These are phyloP conservation scores for Penicillium manginii DNA, from an alignment of 495 filamentous ascomycete genomes.

Conservation along the genomic window DNA sequence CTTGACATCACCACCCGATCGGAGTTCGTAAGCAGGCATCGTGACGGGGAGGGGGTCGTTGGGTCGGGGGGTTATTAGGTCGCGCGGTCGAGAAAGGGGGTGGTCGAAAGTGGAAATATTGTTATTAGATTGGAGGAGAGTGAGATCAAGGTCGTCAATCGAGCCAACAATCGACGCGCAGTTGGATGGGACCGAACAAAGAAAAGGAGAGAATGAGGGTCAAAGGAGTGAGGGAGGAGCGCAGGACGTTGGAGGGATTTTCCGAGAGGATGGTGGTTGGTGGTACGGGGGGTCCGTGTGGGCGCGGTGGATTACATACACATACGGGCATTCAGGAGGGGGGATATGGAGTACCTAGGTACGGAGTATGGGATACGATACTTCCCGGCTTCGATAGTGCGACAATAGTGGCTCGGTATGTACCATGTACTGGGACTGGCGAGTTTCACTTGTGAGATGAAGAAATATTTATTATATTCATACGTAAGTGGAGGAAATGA, in stretches of 20 bases:
- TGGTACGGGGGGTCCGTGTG: constrained; percentile 6
- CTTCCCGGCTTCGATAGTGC: constrained; percentile 7
- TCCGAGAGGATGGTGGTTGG: constrained; percentile 22
- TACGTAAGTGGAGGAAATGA: background rate
- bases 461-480: background rate
- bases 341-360: too few relatives aligned
- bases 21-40: constrained; percentile 59
- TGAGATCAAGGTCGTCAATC: constrained; percentile 7
- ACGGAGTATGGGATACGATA: constrained; percentile 3
- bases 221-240: constrained; percentile 19
- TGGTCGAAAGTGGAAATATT: constrained; percentile 10
- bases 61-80: background rate
- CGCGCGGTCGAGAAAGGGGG: constrained; percentile 18
- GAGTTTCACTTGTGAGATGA: constrained; percentile 4
- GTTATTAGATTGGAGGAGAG: constrained; percentile 11
- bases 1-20: constrained; percentile 69
- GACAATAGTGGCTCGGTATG: constrained; percentile 9
- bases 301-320: background rate
- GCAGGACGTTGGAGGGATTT: constrained; percentile 26
- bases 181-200: constrained; percentile 12
- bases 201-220: constrained; percentile 30
- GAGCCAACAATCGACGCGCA: constrained; percentile 13
- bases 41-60: constrained; percentile 25
- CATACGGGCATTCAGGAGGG: background rate
- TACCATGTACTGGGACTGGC: background rate